Evolutionary conservation across 768 basidiomycete genomes (phyloP).

Genomic region (Phallus indusiatus): DNA sequence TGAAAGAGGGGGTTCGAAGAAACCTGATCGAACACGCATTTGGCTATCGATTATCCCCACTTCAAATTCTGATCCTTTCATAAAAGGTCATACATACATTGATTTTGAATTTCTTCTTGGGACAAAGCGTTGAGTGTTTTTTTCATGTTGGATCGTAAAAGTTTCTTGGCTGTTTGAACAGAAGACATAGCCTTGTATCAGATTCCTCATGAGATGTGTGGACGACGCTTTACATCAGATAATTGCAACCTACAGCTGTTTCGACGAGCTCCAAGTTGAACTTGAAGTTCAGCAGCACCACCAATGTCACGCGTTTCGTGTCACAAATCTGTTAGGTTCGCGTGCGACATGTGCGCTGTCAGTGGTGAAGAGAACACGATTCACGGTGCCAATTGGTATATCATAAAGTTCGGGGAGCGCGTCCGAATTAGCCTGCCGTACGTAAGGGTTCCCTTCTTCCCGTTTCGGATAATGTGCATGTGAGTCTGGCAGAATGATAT

Average conservation of each 20-base stretch:
- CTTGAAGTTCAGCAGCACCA: too few relatives aligned
- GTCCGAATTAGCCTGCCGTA: conserved; percentile 34
- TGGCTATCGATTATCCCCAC: neutral
- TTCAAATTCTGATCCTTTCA: neutral
- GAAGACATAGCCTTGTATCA: neutral
- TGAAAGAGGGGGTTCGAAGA: conserved; percentile 47
- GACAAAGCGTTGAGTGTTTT: neutral
- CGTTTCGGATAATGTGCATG: conserved; percentile 41
- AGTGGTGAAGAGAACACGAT: conserved; percentile 46
- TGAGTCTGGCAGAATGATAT: conserved; percentile 35
- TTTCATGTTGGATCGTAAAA: neutral
- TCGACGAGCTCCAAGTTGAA: too few relatives aligned
- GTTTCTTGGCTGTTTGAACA: neutral
- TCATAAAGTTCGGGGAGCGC: conserved; percentile 65
- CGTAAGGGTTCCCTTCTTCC: conserved; percentile 33
- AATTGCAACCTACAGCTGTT: too few relatives aligned
- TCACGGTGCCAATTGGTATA: conserved; percentile 73
- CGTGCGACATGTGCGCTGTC: neutral
- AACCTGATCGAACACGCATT: conserved; percentile 18
- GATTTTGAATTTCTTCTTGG: neutral
- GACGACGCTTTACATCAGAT: too few relatives aligned
- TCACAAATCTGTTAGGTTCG: neutral
- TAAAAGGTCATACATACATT: neutral
- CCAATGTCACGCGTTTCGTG: too few relatives aligned
- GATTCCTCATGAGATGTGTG: neutral